Conservation (phyloP, 106 monocot species). For the Allium fistulosum region DNA sequence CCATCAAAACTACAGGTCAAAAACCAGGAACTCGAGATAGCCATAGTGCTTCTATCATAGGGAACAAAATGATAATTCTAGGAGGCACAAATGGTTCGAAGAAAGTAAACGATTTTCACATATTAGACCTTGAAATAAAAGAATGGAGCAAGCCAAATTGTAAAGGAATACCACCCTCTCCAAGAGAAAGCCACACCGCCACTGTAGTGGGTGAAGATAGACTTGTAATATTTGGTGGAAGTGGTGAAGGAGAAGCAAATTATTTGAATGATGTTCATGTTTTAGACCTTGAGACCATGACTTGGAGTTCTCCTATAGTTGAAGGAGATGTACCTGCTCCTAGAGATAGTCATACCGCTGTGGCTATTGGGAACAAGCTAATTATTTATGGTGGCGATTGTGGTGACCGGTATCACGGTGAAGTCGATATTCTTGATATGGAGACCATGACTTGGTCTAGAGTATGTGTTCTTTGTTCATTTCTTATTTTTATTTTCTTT, state of each 20-base stretch:
- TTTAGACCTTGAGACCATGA: slow-evolving; percentile 65
- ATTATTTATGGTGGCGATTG: slow-evolving; percentile 86
- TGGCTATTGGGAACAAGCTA: slow-evolving; percentile 57
- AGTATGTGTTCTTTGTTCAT: slow-evolving; percentile 22
- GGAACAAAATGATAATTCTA: slow-evolving; percentile 60
- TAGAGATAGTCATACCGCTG: slow-evolving; percentile 81
- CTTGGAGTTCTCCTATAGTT: slow-evolving; percentile 70
- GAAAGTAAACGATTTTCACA: slow-evolving; percentile 84
- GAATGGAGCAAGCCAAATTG: slow-evolving; percentile 73
- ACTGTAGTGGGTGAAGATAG: slow-evolving; percentile 46
- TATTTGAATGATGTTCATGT: slow-evolving; percentile 89
- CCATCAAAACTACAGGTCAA: slow-evolving; percentile 57
- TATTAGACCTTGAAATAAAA: slow-evolving; percentile 55
- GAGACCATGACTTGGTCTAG: slow-evolving; percentile 74
- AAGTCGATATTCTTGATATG: slow-evolving; percentile 77
- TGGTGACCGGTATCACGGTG: slow-evolving; percentile 81
- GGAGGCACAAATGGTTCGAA: slow-evolving; percentile 81
- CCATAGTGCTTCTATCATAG: slow-evolving; percentile 52
- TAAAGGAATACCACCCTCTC: slow-evolving; percentile 53
- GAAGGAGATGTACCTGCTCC: slow-evolving; percentile 63
- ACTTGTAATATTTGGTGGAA: slow-evolving; percentile 80
- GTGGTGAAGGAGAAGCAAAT: slow-evolving; percentile 83
- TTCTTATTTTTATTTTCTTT: neutral
- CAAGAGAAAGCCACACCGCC: slow-evolving; percentile 79
- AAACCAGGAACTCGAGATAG: slow-evolving; percentile 79